These are phyloP conservation scores for Tuber microsphaerosporum DNA, from an alignment of 495 filamentous ascomycete species.

Conservation along the genomic window DNA sequence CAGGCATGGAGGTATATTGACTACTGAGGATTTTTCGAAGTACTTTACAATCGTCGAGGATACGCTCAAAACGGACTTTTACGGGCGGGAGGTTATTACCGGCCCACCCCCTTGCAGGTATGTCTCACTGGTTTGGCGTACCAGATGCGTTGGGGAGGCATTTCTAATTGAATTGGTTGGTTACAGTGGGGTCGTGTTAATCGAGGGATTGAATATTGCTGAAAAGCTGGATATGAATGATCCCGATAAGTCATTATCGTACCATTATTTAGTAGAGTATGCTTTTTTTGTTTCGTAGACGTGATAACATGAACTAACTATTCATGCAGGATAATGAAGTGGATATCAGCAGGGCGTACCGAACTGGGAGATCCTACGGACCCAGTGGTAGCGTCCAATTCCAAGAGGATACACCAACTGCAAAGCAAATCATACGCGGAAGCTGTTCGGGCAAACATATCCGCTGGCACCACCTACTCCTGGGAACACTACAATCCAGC, in stretches of 20 bases:
- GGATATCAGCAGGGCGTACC: constrained; percentile 41
- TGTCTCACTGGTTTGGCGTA: background rate
- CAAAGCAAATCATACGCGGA: constrained; percentile 31
- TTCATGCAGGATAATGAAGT: constrained; percentile 39
- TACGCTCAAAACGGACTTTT: constrained; percentile 25
- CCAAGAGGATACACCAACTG: constrained; percentile 30
- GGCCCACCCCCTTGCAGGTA: constrained; percentile 38
- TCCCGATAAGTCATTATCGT: constrained; percentile 23
- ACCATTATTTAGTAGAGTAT: constrained; percentile 38
- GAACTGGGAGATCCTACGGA: constrained; percentile 40
- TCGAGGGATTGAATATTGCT: constrained; percentile 41
- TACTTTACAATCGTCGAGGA: constrained; percentile 37
- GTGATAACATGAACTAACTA: constrained; percentile 2
- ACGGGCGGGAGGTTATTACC: constrained; percentile 35
- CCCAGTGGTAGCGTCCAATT: constrained; percentile 27
- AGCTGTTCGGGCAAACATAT: constrained; percentile 36
- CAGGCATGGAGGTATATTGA: constrained; percentile 29
- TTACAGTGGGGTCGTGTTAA: constrained; percentile 33
- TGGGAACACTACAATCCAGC: constrained; percentile 40
- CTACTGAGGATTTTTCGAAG: constrained; percentile 28
- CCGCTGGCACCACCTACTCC: constrained; percentile 30
- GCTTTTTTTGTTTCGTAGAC: background rate
- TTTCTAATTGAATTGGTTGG: constrained; percentile 13
- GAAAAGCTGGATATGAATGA: constrained; percentile 35
- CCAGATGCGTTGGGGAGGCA: background rate